phyloP scores from a whole-genome alignment of 768 basidiomycete genomes.

The Tylopilus sp. region DNA sequence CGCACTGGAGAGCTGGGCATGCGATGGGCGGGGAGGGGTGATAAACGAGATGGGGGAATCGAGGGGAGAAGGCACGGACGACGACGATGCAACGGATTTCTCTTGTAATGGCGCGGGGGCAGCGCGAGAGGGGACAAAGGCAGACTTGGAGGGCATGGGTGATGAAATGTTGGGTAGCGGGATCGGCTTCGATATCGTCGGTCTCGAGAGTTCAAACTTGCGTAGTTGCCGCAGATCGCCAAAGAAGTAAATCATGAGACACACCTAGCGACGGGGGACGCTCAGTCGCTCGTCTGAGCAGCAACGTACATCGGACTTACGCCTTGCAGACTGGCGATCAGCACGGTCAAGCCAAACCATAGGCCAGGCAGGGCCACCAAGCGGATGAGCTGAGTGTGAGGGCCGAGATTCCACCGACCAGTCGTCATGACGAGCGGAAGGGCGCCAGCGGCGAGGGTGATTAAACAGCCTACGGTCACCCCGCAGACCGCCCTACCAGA shows the following conservation, averaged over 20 bases:
- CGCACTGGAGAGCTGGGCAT: constrained; percentile 8
- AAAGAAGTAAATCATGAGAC: constrained; percentile 75
- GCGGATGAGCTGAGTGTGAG: constrained; percentile 49
- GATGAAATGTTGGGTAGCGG: constrained; percentile 13
- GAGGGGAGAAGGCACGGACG: constrained; percentile 1
- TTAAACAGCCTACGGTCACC: constrained; percentile 55
- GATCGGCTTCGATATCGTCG: constrained; percentile 52
- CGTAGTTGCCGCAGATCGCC: constrained; percentile 77
- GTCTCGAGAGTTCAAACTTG: constrained; percentile 73
- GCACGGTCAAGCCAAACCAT: constrained; percentile 63
- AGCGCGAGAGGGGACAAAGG: constrained; percentile 7
- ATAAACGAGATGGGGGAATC: constrained; percentile 14
- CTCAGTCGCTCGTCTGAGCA: background rate
- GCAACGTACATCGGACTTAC: constrained; percentile 33
- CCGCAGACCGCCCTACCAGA: constrained; percentile 68
- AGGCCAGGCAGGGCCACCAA: constrained; percentile 61
- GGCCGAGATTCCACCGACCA: constrained; percentile 32
- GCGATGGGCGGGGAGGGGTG: background rate
- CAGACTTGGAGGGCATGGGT: constrained; percentile 4
- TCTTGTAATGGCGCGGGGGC: constrained; percentile 1
- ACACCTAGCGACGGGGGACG: constrained; percentile 34
- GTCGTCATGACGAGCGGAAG: constrained; percentile 50
- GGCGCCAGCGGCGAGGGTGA: constrained; percentile 45
- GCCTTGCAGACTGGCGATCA: constrained; percentile 64
- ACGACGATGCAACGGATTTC: background rate